phyloP scores from a whole-genome alignment of 257 asterid species.

The Rehmannia glutinosa region DNA sequence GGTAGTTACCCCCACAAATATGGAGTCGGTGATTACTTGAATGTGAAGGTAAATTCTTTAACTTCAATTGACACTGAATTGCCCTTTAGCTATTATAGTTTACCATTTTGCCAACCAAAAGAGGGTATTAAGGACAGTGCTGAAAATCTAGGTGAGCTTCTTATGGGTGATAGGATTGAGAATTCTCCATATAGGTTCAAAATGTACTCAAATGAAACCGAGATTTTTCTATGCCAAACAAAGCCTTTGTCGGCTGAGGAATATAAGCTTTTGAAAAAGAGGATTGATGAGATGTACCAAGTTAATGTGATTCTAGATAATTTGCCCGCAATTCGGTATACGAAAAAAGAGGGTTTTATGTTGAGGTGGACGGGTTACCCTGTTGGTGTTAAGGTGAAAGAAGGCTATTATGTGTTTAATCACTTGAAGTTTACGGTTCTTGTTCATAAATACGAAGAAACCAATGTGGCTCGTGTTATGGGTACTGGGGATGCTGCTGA shows the following conservation, averaged over 20 bases:
- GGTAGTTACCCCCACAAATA: slow-evolving; percentile 82
- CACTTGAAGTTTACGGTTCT: slow-evolving; percentile 71
- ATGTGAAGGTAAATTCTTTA: slow-evolving; percentile 74
- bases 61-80: slow-evolving; percentile 80
- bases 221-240: slow-evolving; percentile 57
- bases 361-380: slow-evolving; percentile 81
- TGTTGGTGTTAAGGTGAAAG: slow-evolving; percentile 58
- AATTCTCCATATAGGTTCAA: slow-evolving; percentile 80
- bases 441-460: slow-evolving; percentile 62
- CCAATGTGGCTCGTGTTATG: slow-evolving; percentile 70
- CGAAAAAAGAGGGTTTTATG: slow-evolving; percentile 53
- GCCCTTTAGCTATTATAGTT: slow-evolving; percentile 74
- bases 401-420: slow-evolving; percentile 55
- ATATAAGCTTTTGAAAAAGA: slow-evolving; percentile 66
- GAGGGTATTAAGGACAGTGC: slow-evolving; percentile 82
- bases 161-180: slow-evolving; percentile 89
- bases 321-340: slow-evolving; percentile 72
- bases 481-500: slow-evolving; percentile 79
- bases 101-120: slow-evolving; percentile 63
- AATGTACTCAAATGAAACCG: slow-evolving; percentile 70
- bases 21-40: slow-evolving; percentile 59
- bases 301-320: slow-evolving; percentile 82
- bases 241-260: slow-evolving; percentile 74
- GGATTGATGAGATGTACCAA: slow-evolving; percentile 86
- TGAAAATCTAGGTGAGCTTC: slow-evolving; percentile 82